Evolutionary conservation across 257 asterid genomes (phyloP), one percentile per base, ranked within the genome.

Genomic region (Solanum chmielewskii): DNA sequence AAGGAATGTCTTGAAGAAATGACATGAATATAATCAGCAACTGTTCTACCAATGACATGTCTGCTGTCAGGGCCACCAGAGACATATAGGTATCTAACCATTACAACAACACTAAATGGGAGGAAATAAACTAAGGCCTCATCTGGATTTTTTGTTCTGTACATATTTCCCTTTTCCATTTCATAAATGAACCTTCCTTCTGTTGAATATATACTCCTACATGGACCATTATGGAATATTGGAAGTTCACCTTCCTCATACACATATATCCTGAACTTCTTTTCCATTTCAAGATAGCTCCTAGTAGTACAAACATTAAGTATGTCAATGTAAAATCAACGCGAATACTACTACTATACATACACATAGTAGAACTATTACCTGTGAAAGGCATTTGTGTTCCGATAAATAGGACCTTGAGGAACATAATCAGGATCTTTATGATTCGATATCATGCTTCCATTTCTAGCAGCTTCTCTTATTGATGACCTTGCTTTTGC

Each of bases 211-310:
- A 95, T 95, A 89, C 94, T 93, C 85, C 89, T 77, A 76, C 98
- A 96, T 1, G 98, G 98, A 5, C 99, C 98, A n/a, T 88, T 77
- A 83, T 95, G 98, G 92, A 94, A 93, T 18, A 96, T 84, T 7
- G 99, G 98, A 11, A 89, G 91, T 74, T 96, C 98, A 6, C 99
- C 99, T 92, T 96, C 99, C 82, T 93, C 91, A 74, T 96, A 96
- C 15, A 94, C 94, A 59, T 93, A 95, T 5, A 94, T 86, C 90
- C 95, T 96, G 92, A 96, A 96, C 88, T 27, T 66, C 44, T 83
- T 93, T 92, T 95, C 99, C 98, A 96, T 95, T 87, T 94, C 97
- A 12, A 59, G 84, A 89, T 95, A 94, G 90, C 98, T 94, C 93
- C 98, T 95, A 37, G 81, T 94, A 52, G 81, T 73, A 37, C 69